Evolutionary conservation across 2,329 filamentous ascomycete genomes (phyloP).

Genomic region (Paracoccidioides brasiliensis): DNA sequence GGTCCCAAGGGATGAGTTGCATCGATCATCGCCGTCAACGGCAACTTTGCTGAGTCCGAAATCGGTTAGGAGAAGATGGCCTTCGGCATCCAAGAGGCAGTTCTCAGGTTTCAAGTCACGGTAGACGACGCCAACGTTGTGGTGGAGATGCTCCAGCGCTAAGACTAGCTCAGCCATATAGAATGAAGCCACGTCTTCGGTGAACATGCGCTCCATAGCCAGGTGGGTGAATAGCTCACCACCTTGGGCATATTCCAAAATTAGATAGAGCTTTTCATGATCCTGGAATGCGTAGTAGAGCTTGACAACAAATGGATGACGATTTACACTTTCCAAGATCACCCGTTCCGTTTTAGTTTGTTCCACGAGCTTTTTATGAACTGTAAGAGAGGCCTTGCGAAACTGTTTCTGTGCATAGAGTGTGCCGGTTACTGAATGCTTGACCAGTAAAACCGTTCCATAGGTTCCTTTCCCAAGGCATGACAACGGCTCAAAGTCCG

Average conservation of each 20-base stretch:
- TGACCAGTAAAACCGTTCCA: conserved; percentile 86
- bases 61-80: conserved; percentile 87
- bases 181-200: conserved; percentile 77
- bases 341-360: conserved; percentile 94
- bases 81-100: conserved; percentile 79
- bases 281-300: conserved; percentile 98
- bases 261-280: conserved; percentile 91
- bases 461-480: conserved; percentile 95
- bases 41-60: conserved; percentile 95
- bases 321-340: conserved; percentile 89
- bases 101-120: conserved; percentile 97
- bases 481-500: conserved; percentile 79
- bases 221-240: conserved; percentile 96
- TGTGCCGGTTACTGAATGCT: conserved; percentile 72
- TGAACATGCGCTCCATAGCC: conserved; percentile 87
- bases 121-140: conserved; percentile 86
- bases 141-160: conserved; percentile 83
- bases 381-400: conserved; percentile 86
- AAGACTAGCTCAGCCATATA: conserved; percentile 99
- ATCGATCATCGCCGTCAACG: conserved; percentile 54
- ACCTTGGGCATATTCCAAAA: conserved; percentile 93
- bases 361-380: conserved; percentile 91
- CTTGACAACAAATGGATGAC: conserved; percentile 96
- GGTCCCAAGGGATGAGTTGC: conserved; percentile 85
- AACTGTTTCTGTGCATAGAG: conserved; percentile 98